Evolutionary conservation across 345 rosid genomes (phyloP), one percentile per base, ranked within the genome.

Genomic region (Aquilaria yunnanensis): DNA sequence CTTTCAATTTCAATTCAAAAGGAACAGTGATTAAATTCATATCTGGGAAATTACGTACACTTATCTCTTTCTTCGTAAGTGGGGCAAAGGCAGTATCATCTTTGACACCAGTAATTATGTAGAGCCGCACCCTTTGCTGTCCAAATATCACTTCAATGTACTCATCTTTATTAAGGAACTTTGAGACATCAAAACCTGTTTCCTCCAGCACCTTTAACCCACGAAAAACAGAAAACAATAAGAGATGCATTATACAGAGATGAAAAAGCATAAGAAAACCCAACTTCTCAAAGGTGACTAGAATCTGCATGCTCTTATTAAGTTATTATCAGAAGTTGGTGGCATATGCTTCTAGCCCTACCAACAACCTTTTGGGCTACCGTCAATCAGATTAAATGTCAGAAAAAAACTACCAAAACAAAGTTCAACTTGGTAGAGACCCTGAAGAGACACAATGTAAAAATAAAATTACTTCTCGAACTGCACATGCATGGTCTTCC

Each of bases 401-500:
- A 51, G 56, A 37, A 8, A 37, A 5, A 37, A 37, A 46, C 45
- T 34, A 3, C 41, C 53, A 41, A 12, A 51, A 34, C 59, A 58
- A 66, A 50, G 5, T 30, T 56, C 32, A 69, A 66, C 54, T 13
- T 41, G 46, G 67, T 37, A 1, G 14, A 61, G 47, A 29, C 32
- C 59, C 34, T 13, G 43, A 58, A 23, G 51, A 46, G 4, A 11
- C 31, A 53, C 10, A 34, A 56, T 51, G 53, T 31, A 16, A 57
- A 41, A 16, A 56, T 34, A 57, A 51, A 34, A 82, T 75, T 73
- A 95, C 99, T 81, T 95, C 99, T 72, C 96, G 82, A 30, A 95
- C 67, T 50, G 99, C 96, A 82, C 97, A 91, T 68, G 92, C 91
- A 81, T 88, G 81, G 71, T 95, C 99, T 77, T 95, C 99, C 79